Percentiles rank a stretch among this genome's conserved stretches.
phyloP scores from a whole-genome alignment of 2,329 filamentous ascomycete species.

The Saccharata proteae region DNA sequence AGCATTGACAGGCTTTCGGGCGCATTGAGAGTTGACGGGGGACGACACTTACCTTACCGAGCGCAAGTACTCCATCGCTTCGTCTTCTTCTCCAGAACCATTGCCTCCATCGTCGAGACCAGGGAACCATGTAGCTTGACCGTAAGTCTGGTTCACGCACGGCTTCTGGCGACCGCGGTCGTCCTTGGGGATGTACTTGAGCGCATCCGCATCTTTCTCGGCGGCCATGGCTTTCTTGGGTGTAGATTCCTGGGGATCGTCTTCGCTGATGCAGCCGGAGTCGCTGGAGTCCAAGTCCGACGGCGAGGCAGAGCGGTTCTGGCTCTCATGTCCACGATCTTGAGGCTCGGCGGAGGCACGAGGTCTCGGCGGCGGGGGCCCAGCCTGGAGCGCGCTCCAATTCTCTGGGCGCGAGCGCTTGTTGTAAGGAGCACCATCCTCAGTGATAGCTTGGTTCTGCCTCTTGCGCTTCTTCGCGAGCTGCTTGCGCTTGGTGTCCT shows the following conservation, averaged over 20 bases:
- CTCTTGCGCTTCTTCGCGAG: no score
- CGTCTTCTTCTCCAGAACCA: constrained; percentile 11
- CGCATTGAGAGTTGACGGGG: neutral
- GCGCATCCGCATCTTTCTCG: neutral
- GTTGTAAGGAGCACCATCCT: constrained; percentile 24
- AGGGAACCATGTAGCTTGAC: constrained; percentile 16
- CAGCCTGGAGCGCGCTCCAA: constrained; percentile 11
- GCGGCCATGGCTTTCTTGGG: neutral
- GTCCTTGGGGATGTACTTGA: constrained; percentile 2
- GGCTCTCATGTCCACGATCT: constrained; percentile 5
- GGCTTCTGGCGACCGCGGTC: neutral
- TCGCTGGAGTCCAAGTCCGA: neutral
- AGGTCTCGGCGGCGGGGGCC: constrained; percentile 8
- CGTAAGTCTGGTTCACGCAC: constrained; percentile 4
- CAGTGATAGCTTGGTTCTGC: constrained; percentile 12
- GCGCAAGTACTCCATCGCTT: constrained; percentile 23
- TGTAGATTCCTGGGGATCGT: no score
- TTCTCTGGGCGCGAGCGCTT: constrained; percentile 23
- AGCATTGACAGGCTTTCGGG: constrained; percentile 5
- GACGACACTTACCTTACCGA: constrained; percentile 18
- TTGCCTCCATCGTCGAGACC: constrained; percentile 10
- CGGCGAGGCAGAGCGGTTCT: no score
- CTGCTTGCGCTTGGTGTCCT: no score
- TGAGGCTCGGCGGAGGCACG: constrained; percentile 8
- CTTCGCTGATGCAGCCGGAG: constrained; percentile 1